A percentile compares a stretch with the other conserved stretches of the same genome.
phyloP scores from a whole-genome alignment of 495 filamentous ascomycete species.

The Podospora fimiseda region DNA sequence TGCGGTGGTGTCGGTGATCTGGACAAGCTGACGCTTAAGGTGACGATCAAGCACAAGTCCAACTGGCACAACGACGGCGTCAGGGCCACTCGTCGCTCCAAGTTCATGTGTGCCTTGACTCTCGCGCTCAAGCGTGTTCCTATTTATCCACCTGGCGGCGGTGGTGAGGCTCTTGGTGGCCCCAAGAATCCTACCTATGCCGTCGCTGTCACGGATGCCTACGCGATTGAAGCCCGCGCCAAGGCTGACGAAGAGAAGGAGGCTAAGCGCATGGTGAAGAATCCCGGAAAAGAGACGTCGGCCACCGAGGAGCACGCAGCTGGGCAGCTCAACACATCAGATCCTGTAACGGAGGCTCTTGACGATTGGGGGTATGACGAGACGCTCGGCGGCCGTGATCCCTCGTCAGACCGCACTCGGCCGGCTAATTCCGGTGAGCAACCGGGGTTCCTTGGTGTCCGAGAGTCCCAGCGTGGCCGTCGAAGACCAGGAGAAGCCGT shows the following conservation, averaged over 20 bases:
- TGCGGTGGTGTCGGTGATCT: constrained; percentile 75
- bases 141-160: constrained; percentile 76
- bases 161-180: constrained; percentile 59
- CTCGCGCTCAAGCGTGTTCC: constrained; percentile 79
- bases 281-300: constrained; percentile 5
- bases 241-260: constrained; percentile 57
- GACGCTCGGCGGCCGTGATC: constrained; percentile 24
- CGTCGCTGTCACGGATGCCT: constrained; percentile 61
- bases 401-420: constrained; percentile 26
- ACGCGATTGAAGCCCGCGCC: constrained; percentile 53
- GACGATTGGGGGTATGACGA: constrained; percentile 40
- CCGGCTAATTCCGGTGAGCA: constrained; percentile 19
- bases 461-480: constrained; percentile 40
- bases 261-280: constrained; percentile 51
- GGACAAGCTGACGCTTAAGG: constrained; percentile 76
- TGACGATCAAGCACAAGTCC: constrained; percentile 85
- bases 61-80: constrained; percentile 94
- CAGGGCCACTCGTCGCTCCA: constrained; percentile 75
- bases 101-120: constrained; percentile 93
- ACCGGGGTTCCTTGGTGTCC: constrained; percentile 21
- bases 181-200: constrained; percentile 65
- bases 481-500: constrained; percentile 38
- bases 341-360: constrained; percentile 30
- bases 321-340: constrained; percentile 31
- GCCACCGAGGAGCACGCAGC: constrained; percentile 30